Base-by-base conservation (phyloP, 306 rosid genomes). In the Albizia julibrissin region DNA sequence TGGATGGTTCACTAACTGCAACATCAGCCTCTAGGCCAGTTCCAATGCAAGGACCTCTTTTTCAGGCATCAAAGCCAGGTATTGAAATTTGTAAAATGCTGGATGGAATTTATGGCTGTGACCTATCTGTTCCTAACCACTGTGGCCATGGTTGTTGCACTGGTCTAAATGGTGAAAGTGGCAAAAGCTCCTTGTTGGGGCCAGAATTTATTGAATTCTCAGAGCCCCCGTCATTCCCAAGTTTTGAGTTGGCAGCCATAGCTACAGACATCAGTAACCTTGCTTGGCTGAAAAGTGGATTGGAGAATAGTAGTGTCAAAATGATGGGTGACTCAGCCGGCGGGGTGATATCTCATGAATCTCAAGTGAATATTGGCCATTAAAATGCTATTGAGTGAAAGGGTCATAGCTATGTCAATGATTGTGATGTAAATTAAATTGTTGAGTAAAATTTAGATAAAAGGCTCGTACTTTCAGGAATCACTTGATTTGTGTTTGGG, bases 281-380 rank as follows among this genome's bases (percentile, higher is more conserved):
- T 76, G 98, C 98, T 86, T 95, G 99, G 99, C 91, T 93, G 73
- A 95, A 90, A 81, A 92, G 99, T 87, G 99, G 98, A 79, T 87
- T 95, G 87, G 98, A 93, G 92, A 92, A 84, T 84, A 88, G 87
- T 65, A 88, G 88, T 81, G 93, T 84, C 79, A 92, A 92, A 84
- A 89, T 86, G 74, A 86, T 89, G 91, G 89, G 91, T 76, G 94
- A 89, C 33, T 80, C 89, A 50, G 83, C 93, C 79, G 87, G 89
- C 61, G 84, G 89, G 80, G 83, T 81, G 76, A 31, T 74, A 46
- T 79, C 89, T 86, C 83, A 86, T 65, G 86, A 75, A 61, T 84
- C 91, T 85, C 88, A 76, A 74, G 87, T 85, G 86, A 87, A 82
- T 81, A 77, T 78, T 74, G 88, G 89, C 79, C 85, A n/a, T 87